Conservation (phyloP, 768 basidiomycete species). For the Suillus decipiens region DNA sequence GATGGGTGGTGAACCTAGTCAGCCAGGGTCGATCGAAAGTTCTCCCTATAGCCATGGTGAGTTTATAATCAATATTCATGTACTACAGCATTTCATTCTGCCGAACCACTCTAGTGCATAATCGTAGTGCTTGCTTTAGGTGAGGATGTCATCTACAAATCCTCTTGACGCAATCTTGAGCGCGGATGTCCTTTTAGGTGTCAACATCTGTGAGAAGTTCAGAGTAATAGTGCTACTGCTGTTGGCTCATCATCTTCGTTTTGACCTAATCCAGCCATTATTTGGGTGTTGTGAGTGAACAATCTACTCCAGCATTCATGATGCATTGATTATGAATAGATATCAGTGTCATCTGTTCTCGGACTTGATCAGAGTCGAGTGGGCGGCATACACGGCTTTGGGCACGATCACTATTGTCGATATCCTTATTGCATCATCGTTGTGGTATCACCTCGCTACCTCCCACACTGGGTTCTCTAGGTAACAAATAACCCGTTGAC, state of each 20-base stretch:
- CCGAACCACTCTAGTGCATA: background rate
- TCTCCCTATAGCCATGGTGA: background rate
- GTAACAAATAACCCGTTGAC: background rate
- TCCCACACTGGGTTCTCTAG: background rate
- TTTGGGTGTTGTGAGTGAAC: background rate
- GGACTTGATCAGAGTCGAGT: background rate
- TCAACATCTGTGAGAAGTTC: background rate
- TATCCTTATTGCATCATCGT: background rate
- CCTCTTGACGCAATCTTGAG: background rate
- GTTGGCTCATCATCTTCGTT: background rate
- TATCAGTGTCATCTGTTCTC: background rate
- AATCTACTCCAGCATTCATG: background rate
- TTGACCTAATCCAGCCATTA: background rate
- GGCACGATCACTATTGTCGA: background rate
- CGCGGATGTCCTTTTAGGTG: background rate
- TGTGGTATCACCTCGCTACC: background rate
- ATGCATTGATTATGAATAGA: background rate
- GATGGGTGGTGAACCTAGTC: background rate
- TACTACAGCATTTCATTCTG: background rate
- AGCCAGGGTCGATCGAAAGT: background rate
- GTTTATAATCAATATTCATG: background rate
- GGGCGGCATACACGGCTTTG: background rate
- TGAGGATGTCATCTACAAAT: background rate
- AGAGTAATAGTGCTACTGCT: background rate
- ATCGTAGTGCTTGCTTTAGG: background rate